Evolutionary conservation across 768 basidiomycete genomes (phyloP), one percentile per base, ranked within the genome.

Genomic region (Ramaria sp.): DNA sequence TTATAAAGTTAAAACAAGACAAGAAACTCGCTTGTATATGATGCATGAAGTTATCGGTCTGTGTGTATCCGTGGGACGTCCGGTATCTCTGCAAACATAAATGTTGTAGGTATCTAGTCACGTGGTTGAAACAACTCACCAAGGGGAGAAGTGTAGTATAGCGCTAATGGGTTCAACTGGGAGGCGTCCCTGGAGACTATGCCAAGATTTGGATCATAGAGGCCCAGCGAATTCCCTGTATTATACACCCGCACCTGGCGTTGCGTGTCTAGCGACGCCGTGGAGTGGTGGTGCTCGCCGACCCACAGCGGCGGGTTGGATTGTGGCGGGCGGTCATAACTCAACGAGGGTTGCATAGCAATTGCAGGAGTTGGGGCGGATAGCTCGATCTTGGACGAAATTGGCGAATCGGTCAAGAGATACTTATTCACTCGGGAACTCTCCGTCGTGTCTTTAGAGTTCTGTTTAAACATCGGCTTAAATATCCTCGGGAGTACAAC

Each of bases 91-190:
- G 45, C 16, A 47, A 9, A 47, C 25, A 47, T 27, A 47, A 9
- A 27, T 8, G 5, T 6, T 8, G 32, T 9, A 34, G 32, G 32
- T 47, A 7, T n/a, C 39, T 2, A 25, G 27, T 9, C 9, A 39
- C 42, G 20, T 27, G 42, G 42, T 36, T 39, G 28, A 22, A 27
- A n/a, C 10, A 39, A n/a, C 42, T 50, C 32, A 55, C 53, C 53
- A 36, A 55, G 28, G 10, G 53, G 53, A 2, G 53, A 55, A 3
- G 44, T 55, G 43, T 47, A 55, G 36, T 34, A 47, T 18, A 45
- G 28, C 7, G 44, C 44, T 43, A 55, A 47, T 12, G 53, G 53
- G 34, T 55, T 45, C 13, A 55, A 24, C 28, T 34, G 42, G n/a
- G 28, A 20, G 34, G 45, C 30, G 44, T 15, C 20, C 18, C 18